phyloP scores from a whole-genome alignment of 2,329 filamentous ascomycete species.

The Colletotrichum navitas region DNA sequence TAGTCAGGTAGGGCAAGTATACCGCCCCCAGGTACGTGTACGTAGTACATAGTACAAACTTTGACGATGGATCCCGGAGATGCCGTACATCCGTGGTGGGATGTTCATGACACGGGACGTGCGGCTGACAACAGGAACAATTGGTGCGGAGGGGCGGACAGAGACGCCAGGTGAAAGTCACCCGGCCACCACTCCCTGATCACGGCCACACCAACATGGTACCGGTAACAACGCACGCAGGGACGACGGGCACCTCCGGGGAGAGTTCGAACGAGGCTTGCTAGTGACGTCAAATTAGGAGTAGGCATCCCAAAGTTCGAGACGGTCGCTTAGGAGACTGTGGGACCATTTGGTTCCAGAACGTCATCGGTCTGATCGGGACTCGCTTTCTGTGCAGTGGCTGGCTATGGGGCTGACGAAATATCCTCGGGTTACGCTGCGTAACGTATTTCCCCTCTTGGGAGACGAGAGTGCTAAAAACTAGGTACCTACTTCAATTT shows the following conservation, averaged over 20 bases:
- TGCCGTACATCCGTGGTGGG: slow-evolving; percentile 37
- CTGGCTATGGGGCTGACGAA: not conserved
- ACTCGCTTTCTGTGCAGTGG: not conserved
- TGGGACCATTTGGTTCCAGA: not conserved
- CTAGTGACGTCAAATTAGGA: slow-evolving; percentile 29
- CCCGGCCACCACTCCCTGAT: slow-evolving; percentile 20
- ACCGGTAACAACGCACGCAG: slow-evolving; percentile 8
- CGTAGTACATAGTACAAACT: slow-evolving; percentile 17
- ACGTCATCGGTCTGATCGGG: slow-evolving; percentile 1
- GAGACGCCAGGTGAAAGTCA: slow-evolving; percentile 18
- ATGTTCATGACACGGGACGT: slow-evolving; percentile 26
- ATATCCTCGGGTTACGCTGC: not conserved
- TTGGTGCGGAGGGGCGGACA: not conserved
- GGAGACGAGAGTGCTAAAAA: not conserved
- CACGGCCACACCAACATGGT: slow-evolving; percentile 23
- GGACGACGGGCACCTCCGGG: not conserved
- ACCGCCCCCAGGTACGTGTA: too few relatives aligned
- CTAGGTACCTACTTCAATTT: not conserved
- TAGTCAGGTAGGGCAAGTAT: slow-evolving; percentile 12
- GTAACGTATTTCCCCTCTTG: slow-evolving; percentile 1
- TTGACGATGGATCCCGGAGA: slow-evolving; percentile 25
- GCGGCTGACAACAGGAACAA: slow-evolving; percentile 3
- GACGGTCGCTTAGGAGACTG: slow-evolving; percentile 5
- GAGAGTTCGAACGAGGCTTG: slow-evolving; percentile 1
- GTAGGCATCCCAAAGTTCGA: slow-evolving; percentile 21